These are phyloP conservation scores for Coemansia sp. DNA, from an alignment of 192 early-diverging fungal genomes.

Conservation along the genomic window DNA sequence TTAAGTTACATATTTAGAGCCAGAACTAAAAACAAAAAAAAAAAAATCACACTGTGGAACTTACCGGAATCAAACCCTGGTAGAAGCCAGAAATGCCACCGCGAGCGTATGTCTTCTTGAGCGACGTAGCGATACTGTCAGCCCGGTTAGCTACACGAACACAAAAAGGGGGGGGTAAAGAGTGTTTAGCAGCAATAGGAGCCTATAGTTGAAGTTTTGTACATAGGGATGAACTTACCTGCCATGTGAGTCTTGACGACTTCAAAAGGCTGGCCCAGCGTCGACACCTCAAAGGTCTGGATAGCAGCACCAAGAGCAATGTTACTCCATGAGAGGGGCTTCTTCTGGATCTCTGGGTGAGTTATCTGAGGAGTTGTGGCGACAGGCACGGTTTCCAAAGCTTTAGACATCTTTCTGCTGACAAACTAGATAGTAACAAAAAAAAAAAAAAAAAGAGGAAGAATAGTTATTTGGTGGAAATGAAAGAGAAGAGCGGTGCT, in stretches of 20 bases:
- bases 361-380: neutral
- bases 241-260: slow-evolving; percentile 96
- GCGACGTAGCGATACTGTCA: slow-evolving; percentile 71
- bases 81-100: slow-evolving; percentile 93
- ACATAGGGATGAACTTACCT: slow-evolving; percentile 28
- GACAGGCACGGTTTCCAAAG: slow-evolving; percentile 21
- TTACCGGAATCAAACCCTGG: slow-evolving; percentile 85
- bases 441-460: neutral
- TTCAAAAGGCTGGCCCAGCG: slow-evolving; percentile 95
- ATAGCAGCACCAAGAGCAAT: slow-evolving; percentile 87
- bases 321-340: slow-evolving; percentile 83
- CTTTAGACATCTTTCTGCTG: slow-evolving; percentile 31
- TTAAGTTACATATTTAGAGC: neutral
- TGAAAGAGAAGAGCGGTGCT: neutral
- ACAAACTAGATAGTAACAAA: neutral
- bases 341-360: slow-evolving; percentile 66
- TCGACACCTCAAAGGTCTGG: slow-evolving; percentile 89
- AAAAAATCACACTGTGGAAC: neutral
- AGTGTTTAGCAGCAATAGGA: neutral
- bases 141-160: slow-evolving; percentile 72
- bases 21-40: neutral
- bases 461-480: slow-evolving; percentile 2
- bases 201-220: neutral
- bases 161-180: neutral
- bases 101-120: slow-evolving; percentile 77